Percentiles rank a stretch among this genome's conserved stretches.
Conservation (phyloP, 164 flowering plant species). For the Macadamia integrifolia region DNA sequence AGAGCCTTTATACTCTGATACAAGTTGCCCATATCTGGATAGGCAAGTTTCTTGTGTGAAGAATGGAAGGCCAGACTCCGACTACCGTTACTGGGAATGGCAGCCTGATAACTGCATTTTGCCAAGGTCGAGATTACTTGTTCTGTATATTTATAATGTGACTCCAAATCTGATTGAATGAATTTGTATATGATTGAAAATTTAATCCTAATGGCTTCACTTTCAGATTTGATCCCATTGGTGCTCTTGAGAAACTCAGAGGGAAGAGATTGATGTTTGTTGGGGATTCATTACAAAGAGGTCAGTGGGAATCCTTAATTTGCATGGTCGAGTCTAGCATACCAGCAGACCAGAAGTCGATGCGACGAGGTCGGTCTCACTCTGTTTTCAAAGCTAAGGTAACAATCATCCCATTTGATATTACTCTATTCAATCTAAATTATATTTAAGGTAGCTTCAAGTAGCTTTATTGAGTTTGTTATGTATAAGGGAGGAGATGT, state of each 20-base stretch:
- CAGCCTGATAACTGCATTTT: constrained; percentile 77
- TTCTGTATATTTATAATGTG: no score
- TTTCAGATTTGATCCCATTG: constrained; percentile 59
- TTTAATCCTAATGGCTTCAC: not conserved
- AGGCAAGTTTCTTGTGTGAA: constrained; percentile 60
- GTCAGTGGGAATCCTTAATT: constrained; percentile 88
- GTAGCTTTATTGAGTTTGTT: no score
- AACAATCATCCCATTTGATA: not conserved
- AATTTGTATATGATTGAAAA: not conserved
- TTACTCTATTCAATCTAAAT: no score
- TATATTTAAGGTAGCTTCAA: no score
- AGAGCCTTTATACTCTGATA: constrained; percentile 68
- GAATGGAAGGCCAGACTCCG: constrained; percentile 75
- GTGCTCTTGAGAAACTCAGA: constrained; percentile 53
- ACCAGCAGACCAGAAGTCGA: constrained; percentile 49
- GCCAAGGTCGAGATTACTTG: constrained; percentile 45
- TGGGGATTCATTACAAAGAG: constrained; percentile 85
- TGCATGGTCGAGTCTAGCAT: constrained; percentile 69
- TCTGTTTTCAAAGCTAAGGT: constrained; percentile 76
- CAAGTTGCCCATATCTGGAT: constrained; percentile 67
- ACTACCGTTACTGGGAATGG: constrained; percentile 88
- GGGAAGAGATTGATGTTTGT: constrained; percentile 86
- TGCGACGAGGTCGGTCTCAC: constrained; percentile 47
- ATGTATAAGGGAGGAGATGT: no score
- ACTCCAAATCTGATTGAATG: not conserved